phyloP scores from a whole-genome alignment of 768 basidiomycete genomes.

The Mycena chlorophos region DNA sequence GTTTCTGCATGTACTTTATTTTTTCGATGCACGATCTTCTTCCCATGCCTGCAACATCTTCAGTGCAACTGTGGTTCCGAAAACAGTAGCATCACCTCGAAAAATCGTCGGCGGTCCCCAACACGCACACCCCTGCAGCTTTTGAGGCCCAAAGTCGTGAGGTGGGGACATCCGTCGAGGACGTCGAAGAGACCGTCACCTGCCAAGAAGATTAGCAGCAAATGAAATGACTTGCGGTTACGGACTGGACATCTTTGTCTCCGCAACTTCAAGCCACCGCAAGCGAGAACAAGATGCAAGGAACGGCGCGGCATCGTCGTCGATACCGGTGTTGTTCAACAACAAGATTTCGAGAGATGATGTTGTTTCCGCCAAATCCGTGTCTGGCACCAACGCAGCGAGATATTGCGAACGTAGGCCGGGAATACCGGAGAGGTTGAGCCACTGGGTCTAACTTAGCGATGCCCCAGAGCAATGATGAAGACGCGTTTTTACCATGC shows the following conservation, averaged over 20 bases:
- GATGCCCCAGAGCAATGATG: not conserved
- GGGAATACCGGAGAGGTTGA: conserved; percentile 60
- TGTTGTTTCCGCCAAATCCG: conserved; percentile 19
- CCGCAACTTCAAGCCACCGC: conserved; percentile 49
- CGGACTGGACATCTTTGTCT: conserved; percentile 63
- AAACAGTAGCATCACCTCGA: conserved; percentile 46
- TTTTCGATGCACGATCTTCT: conserved; percentile 7
- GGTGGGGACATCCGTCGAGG: conserved; percentile 54
- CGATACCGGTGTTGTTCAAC: conserved; percentile 62
- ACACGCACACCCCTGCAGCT: conserved; percentile 65
- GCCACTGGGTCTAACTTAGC: conserved; percentile 35
- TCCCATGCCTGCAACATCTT: conserved; percentile 12
- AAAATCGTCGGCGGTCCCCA: conserved; percentile 62
- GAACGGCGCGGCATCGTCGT: conserved; percentile 54
- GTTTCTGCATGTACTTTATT: not conserved
- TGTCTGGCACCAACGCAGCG: conserved; percentile 41
- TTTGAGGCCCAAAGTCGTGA: conserved; percentile 61
- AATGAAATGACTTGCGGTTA: not conserved
- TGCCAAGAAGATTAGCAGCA: conserved; percentile 24
- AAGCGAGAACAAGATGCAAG: conserved; percentile 54
- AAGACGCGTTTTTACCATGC: conserved; percentile 43
- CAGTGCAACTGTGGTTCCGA: not conserved
- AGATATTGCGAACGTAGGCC: conserved; percentile 53
- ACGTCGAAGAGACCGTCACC: conserved; percentile 56
- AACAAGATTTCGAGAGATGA: conserved; percentile 49